Base-by-base conservation (phyloP, 1,284 basidiomycete genomes). In the Heterobasidion annosum region DNA sequence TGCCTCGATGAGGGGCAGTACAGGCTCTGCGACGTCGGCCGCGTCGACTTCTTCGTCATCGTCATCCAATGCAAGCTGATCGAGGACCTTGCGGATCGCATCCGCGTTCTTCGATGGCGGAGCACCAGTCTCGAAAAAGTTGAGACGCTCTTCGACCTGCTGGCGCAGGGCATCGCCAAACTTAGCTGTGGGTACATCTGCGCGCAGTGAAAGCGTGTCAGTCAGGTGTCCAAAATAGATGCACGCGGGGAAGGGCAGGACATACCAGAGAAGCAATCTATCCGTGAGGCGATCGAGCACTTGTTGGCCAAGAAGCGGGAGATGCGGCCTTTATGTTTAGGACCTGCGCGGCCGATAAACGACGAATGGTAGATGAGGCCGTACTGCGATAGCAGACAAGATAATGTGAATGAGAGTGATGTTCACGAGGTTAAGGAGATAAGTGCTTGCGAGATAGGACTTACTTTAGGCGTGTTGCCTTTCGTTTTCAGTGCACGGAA, bases 401-500 rank as follows among this genome's bases (percentile, higher is more conserved):
- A 49, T 47, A 16, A 10, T 51, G 25, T n/a, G 33, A 40, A 50
- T 42, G 43, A 49, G 57, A 25, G 60, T 34, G 34, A 34, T 19
- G 12, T 34, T 34, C 15, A 35, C 6, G 37, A 34, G 40, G 54
- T 16, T 32, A 49, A 32, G 19, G 40, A 48, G 25, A 51, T 8
- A 47, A n/a, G 6, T 15, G 34, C 7, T 44, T 4, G 32, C 35
- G 25, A 25, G 7, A 25, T 48, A 5, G 10, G 37, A 56, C 67
- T 40, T 61, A 93, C 92, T 76, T 99, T 99, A 55, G 95, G 96
- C 0, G 96, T 98, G 72, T 98, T 98, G 34, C 94, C 94, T 75
- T 98, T 99, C 44, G 96, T 98, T 80, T 99, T 99, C 65, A 99
- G 77, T 0, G 96, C 96, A 57, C 96, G 79, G 84, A 99, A 99